A percentile compares a stretch with the other conserved stretches of the same genome.
Conservation (phyloP, 345 rosid species). For the Eucalyptus curtisii region DNA sequence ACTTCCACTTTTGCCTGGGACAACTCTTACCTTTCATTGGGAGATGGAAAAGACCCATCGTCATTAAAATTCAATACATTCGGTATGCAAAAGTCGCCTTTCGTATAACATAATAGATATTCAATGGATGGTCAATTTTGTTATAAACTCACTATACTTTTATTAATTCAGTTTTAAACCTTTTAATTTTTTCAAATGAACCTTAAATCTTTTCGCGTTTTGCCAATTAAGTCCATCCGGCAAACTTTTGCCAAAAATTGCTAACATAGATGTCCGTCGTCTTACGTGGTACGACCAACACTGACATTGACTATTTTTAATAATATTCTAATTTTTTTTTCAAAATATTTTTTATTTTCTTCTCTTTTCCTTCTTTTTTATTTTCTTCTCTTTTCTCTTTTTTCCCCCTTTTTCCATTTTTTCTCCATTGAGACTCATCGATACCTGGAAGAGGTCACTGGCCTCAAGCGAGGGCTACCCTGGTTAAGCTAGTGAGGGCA, state of each 20-base stretch:
- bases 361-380: too few relatives aligned
- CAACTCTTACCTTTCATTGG: background rate
- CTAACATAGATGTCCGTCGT: rapidly evolving
- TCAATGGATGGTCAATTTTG: background rate
- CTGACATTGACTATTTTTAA: rapidly evolving
- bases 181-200: too few relatives aligned
- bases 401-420: too few relatives aligned
- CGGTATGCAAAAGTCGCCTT: background rate
- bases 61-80: background rate
- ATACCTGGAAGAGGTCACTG: rapidly evolving
- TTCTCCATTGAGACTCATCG: rapidly evolving
- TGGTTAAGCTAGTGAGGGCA: too few relatives aligned
- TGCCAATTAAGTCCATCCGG: too few relatives aligned
- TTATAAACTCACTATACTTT: too few relatives aligned
- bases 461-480: too few relatives aligned
- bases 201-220: too few relatives aligned
- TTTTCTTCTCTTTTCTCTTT: too few relatives aligned
- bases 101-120: background rate
- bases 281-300: rapidly evolving
- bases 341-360: too few relatives aligned
- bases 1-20: background rate
- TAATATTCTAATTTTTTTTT: too few relatives aligned
- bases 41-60: background rate
- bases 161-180: rapidly evolving
- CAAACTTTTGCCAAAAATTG: too few relatives aligned